These are phyloP conservation scores for Trichopus zeylanicus DNA, from an alignment of 116 monocot species.

Conservation along the genomic window DNA sequence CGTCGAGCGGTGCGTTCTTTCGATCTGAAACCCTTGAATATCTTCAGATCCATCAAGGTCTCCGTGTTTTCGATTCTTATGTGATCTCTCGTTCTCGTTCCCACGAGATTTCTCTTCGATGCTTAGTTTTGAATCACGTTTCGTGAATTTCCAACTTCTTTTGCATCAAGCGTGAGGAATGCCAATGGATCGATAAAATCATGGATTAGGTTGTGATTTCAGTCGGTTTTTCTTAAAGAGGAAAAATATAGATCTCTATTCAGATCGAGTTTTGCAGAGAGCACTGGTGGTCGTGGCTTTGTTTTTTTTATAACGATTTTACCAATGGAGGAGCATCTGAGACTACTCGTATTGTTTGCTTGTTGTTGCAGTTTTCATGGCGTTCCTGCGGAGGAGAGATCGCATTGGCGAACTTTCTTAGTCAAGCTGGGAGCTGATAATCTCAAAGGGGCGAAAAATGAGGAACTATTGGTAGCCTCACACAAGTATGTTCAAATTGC, in stretches of 20 bases:
- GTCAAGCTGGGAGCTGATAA: constrained; percentile 91
- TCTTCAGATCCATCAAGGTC: background rate
- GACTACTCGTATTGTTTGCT: background rate
- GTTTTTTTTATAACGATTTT: no score
- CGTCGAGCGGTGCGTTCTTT: constrained; percentile 11
- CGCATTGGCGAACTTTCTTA: constrained; percentile 93
- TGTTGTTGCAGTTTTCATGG: constrained; percentile 72
- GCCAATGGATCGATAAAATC: no score
- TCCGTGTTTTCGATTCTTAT: background rate
- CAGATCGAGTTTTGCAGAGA: background rate
- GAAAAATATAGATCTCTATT: background rate
- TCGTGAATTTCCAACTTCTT: no score
- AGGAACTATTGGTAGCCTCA: constrained; percentile 93
- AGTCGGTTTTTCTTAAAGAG: background rate
- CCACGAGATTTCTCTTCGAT: no score
- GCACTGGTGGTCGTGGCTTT: no score
- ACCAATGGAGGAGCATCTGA: background rate
- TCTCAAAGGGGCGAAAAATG: constrained; percentile 88
- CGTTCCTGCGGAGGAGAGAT: constrained; percentile 86
- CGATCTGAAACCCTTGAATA: background rate
- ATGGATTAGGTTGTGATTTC: no score
- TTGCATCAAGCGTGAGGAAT: no score
- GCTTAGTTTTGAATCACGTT: no score
- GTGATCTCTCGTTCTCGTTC: background rate
- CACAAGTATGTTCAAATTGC: constrained; percentile 59